phyloP scores from a whole-genome alignment of 2,329 filamentous ascomycete genomes.

The Aspergillus sojae region DNA sequence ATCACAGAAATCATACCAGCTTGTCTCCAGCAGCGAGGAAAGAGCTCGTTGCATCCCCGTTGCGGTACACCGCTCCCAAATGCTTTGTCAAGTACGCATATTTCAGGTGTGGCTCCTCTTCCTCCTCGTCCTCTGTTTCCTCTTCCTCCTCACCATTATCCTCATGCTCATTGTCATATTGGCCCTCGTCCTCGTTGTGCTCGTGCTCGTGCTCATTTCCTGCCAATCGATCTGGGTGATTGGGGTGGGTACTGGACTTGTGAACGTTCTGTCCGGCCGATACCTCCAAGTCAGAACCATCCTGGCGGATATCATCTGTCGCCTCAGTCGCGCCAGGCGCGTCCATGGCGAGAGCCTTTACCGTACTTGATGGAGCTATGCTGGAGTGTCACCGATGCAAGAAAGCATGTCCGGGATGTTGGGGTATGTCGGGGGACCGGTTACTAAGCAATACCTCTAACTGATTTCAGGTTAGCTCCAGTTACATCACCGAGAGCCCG shows the following conservation, averaged over 20 bases:
- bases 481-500: neutral
- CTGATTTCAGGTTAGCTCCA: neutral
- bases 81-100: slow-evolving; percentile 84
- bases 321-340: slow-evolving; percentile 39
- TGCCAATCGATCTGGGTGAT: slow-evolving; percentile 1
- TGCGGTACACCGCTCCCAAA: slow-evolving; percentile 80
- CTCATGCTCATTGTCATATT: slow-evolving; percentile 31
- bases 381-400: neutral
- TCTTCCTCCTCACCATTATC: slow-evolving; percentile 58
- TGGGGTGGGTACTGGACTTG: slow-evolving; percentile 12
- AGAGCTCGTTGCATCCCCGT: slow-evolving; percentile 90
- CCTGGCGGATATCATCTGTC: slow-evolving; percentile 26
- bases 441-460: slow-evolving; percentile 15
- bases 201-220: slow-evolving; percentile 21
- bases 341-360: slow-evolving; percentile 40
- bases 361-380: slow-evolving; percentile 19
- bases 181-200: slow-evolving; percentile 18
- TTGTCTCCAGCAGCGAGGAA: slow-evolving; percentile 93
- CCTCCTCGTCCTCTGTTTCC: slow-evolving; percentile 76
- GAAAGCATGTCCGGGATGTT: neutral
- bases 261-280: slow-evolving; percentile 20
- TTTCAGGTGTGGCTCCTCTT: slow-evolving; percentile 93
- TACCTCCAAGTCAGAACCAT: slow-evolving; percentile 21
- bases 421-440: slow-evolving; percentile 7
- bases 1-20: slow-evolving; percentile 66